Evolutionary conservation across 164 flowering plant species (phyloP).

Genomic region (Vitis rupestris): DNA sequence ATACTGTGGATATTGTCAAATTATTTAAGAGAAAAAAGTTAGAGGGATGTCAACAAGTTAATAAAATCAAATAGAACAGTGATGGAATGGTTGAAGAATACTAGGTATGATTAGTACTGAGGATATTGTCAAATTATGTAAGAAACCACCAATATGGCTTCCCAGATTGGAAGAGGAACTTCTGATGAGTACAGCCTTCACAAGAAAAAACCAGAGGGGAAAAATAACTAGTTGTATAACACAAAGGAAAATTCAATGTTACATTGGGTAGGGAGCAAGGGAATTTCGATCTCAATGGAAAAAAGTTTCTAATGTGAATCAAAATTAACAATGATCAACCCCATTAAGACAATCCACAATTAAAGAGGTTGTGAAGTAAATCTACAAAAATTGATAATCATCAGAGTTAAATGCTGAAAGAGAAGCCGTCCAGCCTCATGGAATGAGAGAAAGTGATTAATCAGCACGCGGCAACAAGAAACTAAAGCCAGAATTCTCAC

Average conservation of each 20-base stretch:
- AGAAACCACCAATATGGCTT: too few relatives aligned
- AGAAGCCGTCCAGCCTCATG: neutral
- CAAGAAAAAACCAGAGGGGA: too few relatives aligned
- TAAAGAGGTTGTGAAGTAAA: neutral
- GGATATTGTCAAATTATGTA: too few relatives aligned
- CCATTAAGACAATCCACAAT: neutral
- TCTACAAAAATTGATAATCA: neutral
- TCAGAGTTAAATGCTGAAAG: neutral
- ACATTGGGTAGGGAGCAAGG: neutral
- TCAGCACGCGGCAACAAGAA: slow-evolving; percentile 76
- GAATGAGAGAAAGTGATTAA: slow-evolving; percentile 15
- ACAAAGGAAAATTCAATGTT: neutral
- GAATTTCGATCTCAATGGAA: neutral
- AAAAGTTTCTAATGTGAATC: neutral
- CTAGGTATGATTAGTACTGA: too few relatives aligned
- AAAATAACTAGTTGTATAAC: too few relatives aligned
- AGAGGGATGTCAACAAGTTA: too few relatives aligned
- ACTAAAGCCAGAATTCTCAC: slow-evolving; percentile 88
- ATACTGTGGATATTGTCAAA: too few relatives aligned
- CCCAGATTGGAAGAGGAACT: too few relatives aligned
- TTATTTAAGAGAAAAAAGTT: too few relatives aligned
- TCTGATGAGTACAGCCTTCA: too few relatives aligned
- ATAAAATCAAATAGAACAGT: too few relatives aligned
- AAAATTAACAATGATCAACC: neutral
- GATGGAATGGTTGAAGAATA: too few relatives aligned